Evolutionary conservation across 495 filamentous ascomycete species (phyloP), one percentile per base, ranked within the genome.

Genomic region (Daldinia childiae): DNA sequence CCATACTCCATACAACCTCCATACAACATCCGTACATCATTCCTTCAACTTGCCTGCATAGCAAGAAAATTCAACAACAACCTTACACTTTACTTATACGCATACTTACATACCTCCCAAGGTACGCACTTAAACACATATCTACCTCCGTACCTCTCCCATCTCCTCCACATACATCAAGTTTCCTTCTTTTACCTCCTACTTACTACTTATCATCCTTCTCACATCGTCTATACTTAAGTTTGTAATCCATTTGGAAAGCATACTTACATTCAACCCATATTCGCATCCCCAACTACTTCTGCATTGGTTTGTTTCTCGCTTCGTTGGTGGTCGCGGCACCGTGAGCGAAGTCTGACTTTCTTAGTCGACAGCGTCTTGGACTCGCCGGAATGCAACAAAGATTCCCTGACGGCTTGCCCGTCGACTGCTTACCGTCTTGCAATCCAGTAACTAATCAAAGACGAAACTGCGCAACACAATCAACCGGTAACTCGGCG

Each of bases 371-470:
- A 11, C 9, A 57, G 30, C 27, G 14, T 27, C 15, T 17, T 58
- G n/a, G 54, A 62, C 39, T 27, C 14, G 43, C 38, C 67, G 62
- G 36, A 17, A 77, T 77, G 75, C 41, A 62, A 26, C 61, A 43
- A 24, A 63, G 24, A 5, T 62, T 39, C 14, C 32, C 19, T 48
- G 50, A 63, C 73, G 64, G 62, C 51, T 65, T 72, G 66, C 36
- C 62, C 65, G 62, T 66, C 65, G 65, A 48, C 34, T 56, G 58
- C 24, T 17, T 60, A 29, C 30, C 52, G n/a, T 36, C 65, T 50
- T 24, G 38, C 52, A 51, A 58, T 41, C 6, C 15, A 17, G 45
- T 17, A 12, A 15, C 14, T n/a, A 63, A 63, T 30, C 14, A 39
- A 27, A 61, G 48, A 30, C 64, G 50, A 38, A 51, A 65, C 67